Base-by-base conservation (phyloP, 2,329 filamentous ascomycete species). In the Cercospora sp. region DNA sequence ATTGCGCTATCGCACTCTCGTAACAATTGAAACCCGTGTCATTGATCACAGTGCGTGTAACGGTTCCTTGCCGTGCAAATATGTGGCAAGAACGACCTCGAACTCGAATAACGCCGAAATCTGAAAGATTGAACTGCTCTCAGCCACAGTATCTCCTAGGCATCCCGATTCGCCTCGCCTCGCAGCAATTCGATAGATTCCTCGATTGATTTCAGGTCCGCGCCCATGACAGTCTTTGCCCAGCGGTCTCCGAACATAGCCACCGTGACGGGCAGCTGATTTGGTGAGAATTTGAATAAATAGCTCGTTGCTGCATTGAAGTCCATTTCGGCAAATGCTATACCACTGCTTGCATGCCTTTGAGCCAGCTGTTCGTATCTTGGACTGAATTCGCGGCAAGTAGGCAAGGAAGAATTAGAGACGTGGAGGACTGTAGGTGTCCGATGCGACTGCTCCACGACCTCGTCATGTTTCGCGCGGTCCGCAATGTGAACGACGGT, bases 361-460 rank as follows among this genome's bases (percentile, higher is more conserved):
- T 63, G 51, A 13, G 68, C 72, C n/a, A 72, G 60, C 13, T 51
- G 60, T 57, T 71, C 66, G 55, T 67, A 72, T 28, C 39, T 66
- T 3, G 66, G 62, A 16, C 45, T 70, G 63, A 72, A 70, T n/a
- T 64, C 63, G 57, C 70, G 69, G 64, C 72, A 73, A 23, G 63
- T 48, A 9, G 72, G 72, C 18, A 71, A 62, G 5, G 60, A 60
- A 42, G 62, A 68, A 61, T 74, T 74, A 9, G 81, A 85, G 1
- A 86, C 83, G 73, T 85, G 87, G 6, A 82, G 72, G 3, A 79
- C 74, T 3, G 72, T 78, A 0, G 76, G 77, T 2, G 72, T 70
- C 2, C 63, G 61, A 18, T 68, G 69, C 13, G 26, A 74, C 63
- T 16, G 68, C 20, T 13, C 75, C 9, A 72, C 70, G 26, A 71